phyloP scores from a whole-genome alignment of 805 yeast genomes.

The Lachancea meyersii region DNA sequence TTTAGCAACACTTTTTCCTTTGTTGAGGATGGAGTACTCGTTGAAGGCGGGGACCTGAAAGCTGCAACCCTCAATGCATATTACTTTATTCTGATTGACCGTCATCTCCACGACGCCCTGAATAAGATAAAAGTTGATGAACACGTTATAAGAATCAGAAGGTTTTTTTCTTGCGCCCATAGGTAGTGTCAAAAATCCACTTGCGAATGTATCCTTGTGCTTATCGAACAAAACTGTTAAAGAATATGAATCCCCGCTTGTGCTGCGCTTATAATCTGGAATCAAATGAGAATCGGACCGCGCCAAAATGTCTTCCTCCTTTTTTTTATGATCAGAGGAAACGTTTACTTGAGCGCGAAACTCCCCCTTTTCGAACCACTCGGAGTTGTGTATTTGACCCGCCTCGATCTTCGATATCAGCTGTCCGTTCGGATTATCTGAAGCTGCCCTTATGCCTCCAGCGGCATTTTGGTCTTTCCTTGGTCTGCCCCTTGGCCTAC shows the following conservation, averaged over 20 bases:
- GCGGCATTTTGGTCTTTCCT: conserved; percentile 14
- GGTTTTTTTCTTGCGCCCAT: conserved; percentile 56
- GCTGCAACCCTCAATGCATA: conserved; percentile 65
- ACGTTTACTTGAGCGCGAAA: conserved; percentile 28
- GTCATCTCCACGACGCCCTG: conserved; percentile 66
- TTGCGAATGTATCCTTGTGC: conserved; percentile 58
- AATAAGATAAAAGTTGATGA: conserved; percentile 69
- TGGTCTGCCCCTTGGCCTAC: conserved; percentile 29
- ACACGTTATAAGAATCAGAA: conserved; percentile 51
- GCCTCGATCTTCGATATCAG: conserved; percentile 20
- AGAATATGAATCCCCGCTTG: conserved; percentile 48
- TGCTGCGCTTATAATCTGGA: conserved; percentile 36
- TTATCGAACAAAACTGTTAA: conserved; percentile 60
- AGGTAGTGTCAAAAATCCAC: conserved; percentile 68
- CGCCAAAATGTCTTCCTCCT: conserved; percentile 40
- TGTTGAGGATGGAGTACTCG: conserved; percentile 60
- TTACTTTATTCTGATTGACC: conserved; percentile 50
- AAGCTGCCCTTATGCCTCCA: background rate
- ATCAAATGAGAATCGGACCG: conserved; percentile 56
- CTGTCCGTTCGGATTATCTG: conserved; percentile 17
- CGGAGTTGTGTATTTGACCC: conserved; percentile 20
- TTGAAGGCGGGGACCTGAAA: conserved; percentile 78
- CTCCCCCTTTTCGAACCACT: conserved; percentile 29
- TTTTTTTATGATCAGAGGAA: conserved; percentile 18
- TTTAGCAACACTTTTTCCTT: conserved; percentile 50